Percentiles rank a stretch among this genome's conserved stretches.
Conservation (phyloP, 2,329 filamentous ascomycete species). For the Claviceps sorghi region DNA sequence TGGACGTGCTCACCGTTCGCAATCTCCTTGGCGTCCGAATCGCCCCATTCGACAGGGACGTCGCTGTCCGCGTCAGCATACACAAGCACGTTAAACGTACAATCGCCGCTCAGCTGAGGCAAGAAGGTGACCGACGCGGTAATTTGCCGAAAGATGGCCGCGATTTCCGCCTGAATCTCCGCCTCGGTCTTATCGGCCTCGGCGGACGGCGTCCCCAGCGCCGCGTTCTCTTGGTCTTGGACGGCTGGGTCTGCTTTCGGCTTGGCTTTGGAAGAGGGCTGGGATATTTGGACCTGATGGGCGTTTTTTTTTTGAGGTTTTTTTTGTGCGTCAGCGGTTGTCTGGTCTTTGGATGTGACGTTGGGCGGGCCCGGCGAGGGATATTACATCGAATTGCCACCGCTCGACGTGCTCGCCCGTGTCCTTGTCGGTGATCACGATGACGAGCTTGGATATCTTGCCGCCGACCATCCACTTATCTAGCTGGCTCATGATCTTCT, state of each 20-base stretch:
- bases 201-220: conserved; percentile 13
- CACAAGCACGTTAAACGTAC: conserved; percentile 96
- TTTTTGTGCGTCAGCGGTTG: conserved; percentile 4
- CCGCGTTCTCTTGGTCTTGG: conserved; percentile 58
- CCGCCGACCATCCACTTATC: conserved; percentile 96
- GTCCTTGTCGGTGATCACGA: conserved; percentile 94
- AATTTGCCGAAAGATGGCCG: conserved; percentile 93
- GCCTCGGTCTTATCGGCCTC: conserved; percentile 70
- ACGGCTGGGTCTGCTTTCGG: conserved; percentile 27
- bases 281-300: conserved; percentile 13
- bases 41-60: conserved; percentile 95
- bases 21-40: conserved; percentile 96
- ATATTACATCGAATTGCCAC: conserved; percentile 86
- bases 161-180: conserved; percentile 91
- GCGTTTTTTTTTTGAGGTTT: background rate
- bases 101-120: conserved; percentile 76
- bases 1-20: conserved; percentile 88
- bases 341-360: background rate
- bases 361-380: background rate
- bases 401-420: conserved; percentile 91
- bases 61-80: conserved; percentile 95
- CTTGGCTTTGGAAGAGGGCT: conserved; percentile 19
- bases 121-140: conserved; percentile 95
- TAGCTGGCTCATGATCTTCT: conserved; percentile 96
- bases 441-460: conserved; percentile 93